phyloP scores from a whole-genome alignment of 108 stramenopile species.

The Schizochytrium sp. region DNA sequence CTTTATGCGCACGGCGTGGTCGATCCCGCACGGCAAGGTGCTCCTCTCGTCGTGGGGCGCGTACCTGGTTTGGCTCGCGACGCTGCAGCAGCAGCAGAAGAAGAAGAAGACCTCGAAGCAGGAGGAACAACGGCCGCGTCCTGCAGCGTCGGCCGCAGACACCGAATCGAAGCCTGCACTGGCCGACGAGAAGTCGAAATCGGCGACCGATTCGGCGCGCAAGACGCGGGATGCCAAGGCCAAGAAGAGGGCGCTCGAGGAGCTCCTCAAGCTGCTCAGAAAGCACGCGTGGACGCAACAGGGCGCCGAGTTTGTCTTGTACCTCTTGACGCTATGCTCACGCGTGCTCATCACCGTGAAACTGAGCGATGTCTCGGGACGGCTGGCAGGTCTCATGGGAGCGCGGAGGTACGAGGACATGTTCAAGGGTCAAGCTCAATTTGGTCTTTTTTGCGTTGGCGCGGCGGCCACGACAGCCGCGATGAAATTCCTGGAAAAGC shows the following conservation, averaged over 20 bases:
- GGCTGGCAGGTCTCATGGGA: neutral
- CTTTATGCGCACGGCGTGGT: neutral
- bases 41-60: neutral
- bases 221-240: neutral
- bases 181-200: neutral
- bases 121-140: neutral
- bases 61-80: neutral
- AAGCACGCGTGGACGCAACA: neutral
- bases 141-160: neutral
- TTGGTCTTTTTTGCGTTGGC: neutral
- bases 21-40: neutral
- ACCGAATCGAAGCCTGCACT: neutral
- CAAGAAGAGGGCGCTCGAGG: neutral
- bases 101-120: neutral
- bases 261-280: neutral
- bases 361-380: neutral
- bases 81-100: neutral
- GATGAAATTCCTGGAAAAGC: neutral
- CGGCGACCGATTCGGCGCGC: neutral
- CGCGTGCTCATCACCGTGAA: constrained; percentile 13
- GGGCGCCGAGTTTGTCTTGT: neutral
- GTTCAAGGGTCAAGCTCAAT: neutral
- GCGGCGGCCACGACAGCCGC: neutral
- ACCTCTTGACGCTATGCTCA: neutral
- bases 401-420: neutral